Base-by-base conservation (phyloP, 75 land plant species). In the Gnetum montanum region DNA sequence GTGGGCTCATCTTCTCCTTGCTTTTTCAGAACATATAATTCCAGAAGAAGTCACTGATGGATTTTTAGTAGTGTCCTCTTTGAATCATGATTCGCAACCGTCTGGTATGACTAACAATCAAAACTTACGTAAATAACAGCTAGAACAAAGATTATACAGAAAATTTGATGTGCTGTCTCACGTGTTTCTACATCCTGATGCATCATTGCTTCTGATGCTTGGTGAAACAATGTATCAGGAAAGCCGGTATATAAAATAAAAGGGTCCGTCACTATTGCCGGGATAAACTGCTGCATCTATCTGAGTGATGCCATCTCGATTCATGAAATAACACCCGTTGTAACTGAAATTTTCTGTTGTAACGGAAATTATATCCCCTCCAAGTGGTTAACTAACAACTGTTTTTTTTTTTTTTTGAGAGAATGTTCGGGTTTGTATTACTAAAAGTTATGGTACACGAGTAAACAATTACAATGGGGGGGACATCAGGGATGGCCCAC, bases 161-260 rank as follows among this genome's bases (percentile, higher is more conserved):
- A 89, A 48, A 94, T 69, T 25, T 64, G 67, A 56, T 94, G 98
- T 0, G 86, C 90, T 30, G 85, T 78, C 23, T 85, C 37, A 40
- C 96, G 90, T n/a, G 82, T 72, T 67, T 94, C 85, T 51, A 73
- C 61, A 67, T 89, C 86, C 23, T 82, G 84, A 57, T 94, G 98
- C 63, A 85, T 54, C 98, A 94, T 90, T 16, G 70, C 78, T 57
- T 82, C 77, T 54, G 86, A 34, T 10, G 90, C 74, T 58, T 94
- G 97, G 30, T 80, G 65, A 44, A 94, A 63, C 45, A 94, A 83
- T 26, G 80, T 70, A 57, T 90, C 98, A 12, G 96, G 98, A 64
- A 90, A 89, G 25, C 63, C 80, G n/a, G n/a, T n/a, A 95, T 93
- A 62, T 48, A 35, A 43, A 25, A 15, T 25, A 46, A 22, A 41